Evolutionary conservation across 225 moss, liverwort and hornwort species (phyloP).

Genomic region (Rhytidiadelphus loreus): DNA sequence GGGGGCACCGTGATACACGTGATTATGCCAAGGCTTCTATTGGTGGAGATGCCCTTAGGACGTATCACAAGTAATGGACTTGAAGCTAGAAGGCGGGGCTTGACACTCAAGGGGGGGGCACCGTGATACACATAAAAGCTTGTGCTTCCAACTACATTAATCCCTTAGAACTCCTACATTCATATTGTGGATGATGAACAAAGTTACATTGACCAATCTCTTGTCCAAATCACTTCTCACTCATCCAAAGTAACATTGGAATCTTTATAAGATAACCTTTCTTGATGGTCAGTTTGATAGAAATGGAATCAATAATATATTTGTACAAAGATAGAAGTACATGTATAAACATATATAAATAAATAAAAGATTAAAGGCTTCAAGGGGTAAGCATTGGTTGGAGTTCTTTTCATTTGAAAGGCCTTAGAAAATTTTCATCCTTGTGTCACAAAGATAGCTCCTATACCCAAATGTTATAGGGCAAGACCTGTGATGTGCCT

Average conservation of each 20-base stretch:
- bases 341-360: too few relatives aligned
- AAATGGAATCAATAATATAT: neutral
- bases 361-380: neutral
- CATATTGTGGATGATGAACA: neutral
- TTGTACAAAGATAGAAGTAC: neutral
- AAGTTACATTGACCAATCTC: rapidly evolving
- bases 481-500: rapidly evolving
- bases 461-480: rapidly evolving
- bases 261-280: neutral
- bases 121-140: rapidly evolving
- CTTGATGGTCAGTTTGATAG: neutral
- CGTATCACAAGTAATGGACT: rapidly evolving
- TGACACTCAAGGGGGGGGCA: rapidly evolving
- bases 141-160: rapidly evolving
- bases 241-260: neutral
- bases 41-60: rapidly evolving
- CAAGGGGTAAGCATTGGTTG: rapidly evolving
- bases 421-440: neutral
- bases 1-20: too few relatives aligned
- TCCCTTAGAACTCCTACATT: rapidly evolving
- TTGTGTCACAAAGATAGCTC: rapidly evolving
- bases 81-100: rapidly evolving
- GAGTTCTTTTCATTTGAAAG: neutral
- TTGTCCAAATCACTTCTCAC: neutral
- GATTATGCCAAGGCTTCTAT: rapidly evolving